Base-by-base conservation (phyloP, 2,329 filamentous ascomycete genomes). In the Bertia moriformis region DNA sequence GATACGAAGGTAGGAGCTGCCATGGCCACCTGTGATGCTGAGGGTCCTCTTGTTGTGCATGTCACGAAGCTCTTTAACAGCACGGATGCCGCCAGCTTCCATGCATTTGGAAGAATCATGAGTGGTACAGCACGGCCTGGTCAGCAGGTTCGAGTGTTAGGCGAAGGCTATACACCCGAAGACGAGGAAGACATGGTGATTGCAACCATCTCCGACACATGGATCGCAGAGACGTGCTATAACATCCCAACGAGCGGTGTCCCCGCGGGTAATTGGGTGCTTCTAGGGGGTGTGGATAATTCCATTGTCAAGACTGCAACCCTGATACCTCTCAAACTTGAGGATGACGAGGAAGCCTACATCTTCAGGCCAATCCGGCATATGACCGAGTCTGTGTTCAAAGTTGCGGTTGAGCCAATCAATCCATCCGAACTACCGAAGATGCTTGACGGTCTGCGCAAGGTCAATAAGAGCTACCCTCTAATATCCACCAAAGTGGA, bases 231-330 rank as follows among this genome's bases (percentile, higher is more conserved):
- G 59, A 88, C 88, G 18, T 70, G 88, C 52, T 98, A 98, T 62
- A 94, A 88, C 48, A 83, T 98, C 37, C 78, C 86, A 2, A 88
- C 85, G 0, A 86, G 87, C 48, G 91, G 91, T 38, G 78, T 98
- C 18, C 91, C 91, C 4, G 91, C 91, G 1, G 91, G 91, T 33
- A 95, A 93, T 54, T 83, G 86, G 67, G 89, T 93, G 13, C 65
- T 98, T n/a, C 69, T 98, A 14, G 78, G 83, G 40, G 91, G 89
- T 13, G 79, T 98, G 19, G 89, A 96, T 63, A 96, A 96, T 58
- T 95, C 88, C 3, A 96, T 98, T 49, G 86, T 96, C 61, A 98
- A 98, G 61, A 89, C 87, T 2, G 91, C 91, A 5, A 98, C 91
- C 0, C 70, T 98, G 37, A 77, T 98, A 19, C 76, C 86, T 1